These are phyloP conservation scores for Phlyctochytrium planicorne DNA, from an alignment of 192 early-diverging fungal genomes.

Conservation along the genomic window DNA sequence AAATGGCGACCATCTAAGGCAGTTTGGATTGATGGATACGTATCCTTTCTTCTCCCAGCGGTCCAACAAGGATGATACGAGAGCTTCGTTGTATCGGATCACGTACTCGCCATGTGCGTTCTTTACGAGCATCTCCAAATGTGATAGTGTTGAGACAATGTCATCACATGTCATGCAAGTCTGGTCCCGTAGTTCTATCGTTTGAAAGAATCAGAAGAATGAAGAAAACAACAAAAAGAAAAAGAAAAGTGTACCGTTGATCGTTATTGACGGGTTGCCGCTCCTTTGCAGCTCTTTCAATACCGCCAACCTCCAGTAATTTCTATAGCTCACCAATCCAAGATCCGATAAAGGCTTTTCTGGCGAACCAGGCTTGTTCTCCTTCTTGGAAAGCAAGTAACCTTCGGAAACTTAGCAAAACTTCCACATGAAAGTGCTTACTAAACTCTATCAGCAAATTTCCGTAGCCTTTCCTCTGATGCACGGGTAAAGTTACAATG, in stretches of 20 bases:
- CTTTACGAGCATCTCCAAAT: constrained; percentile 42
- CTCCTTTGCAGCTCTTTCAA: constrained; percentile 22
- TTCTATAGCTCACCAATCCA: constrained; percentile 78
- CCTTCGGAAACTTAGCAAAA: constrained; percentile 41
- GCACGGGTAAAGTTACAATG: constrained; percentile 87
- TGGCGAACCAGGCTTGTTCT: constrained; percentile 77
- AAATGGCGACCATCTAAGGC: constrained; percentile 4
- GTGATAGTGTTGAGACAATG: constrained; percentile 39
- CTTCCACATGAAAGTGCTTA: constrained; percentile 42
- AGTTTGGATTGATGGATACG: constrained; percentile 12
- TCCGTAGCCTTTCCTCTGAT: constrained; percentile 91
- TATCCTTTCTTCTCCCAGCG: constrained; percentile 21
- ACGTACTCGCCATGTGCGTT: constrained; percentile 43
- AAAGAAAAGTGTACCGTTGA: constrained; percentile 17
- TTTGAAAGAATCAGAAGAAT: not conserved
- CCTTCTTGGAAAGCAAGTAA: constrained; percentile 79
- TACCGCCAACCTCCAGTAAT: constrained; percentile 70
- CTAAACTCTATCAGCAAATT: constrained; percentile 92
- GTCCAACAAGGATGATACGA: constrained; percentile 26
- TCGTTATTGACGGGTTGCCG: constrained; percentile 5
- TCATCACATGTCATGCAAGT: constrained; percentile 51
- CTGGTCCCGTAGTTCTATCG: constrained; percentile 25
- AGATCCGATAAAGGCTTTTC: constrained; percentile 92
- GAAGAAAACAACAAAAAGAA: not conserved
- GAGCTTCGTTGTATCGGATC: constrained; percentile 26